Conservation (phyloP, 2,329 filamentous ascomycete genomes). For the Colletotrichum shisoi region DNA sequence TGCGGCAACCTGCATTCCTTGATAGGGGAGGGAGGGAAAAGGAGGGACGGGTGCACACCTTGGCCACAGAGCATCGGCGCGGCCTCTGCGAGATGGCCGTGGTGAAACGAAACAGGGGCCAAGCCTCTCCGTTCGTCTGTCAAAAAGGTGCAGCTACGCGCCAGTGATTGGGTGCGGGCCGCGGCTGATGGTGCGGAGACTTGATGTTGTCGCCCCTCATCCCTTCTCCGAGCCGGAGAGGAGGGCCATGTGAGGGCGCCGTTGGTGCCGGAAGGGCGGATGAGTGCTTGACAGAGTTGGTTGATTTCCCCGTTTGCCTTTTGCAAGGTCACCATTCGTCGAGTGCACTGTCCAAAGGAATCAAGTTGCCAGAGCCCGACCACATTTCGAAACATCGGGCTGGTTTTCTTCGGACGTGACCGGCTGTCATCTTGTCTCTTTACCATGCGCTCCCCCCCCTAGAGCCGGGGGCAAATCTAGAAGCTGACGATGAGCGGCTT, state of each 20-base stretch:
- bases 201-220: neutral
- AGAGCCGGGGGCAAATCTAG: constrained; percentile 23
- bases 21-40: constrained; percentile 4
- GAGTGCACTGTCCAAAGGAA: neutral
- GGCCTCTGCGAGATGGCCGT: constrained; percentile 33
- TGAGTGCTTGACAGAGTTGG: constrained; percentile 12
- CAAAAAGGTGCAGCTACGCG: constrained; percentile 32
- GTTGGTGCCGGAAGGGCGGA: constrained; percentile 30
- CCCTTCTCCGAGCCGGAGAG: too few relatives aligned
- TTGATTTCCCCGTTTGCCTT: constrained; percentile 4
- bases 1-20: neutral
- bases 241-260: constrained; percentile 21
- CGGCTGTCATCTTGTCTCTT: constrained; percentile 28
- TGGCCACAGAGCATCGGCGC: constrained; percentile 32
- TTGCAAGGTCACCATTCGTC: constrained; percentile 2
- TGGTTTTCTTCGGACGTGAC: neutral
- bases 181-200: constrained; percentile 31
- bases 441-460: too few relatives aligned
- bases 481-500: constrained; percentile 18
- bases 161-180: constrained; percentile 33
- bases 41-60: constrained; percentile 6
- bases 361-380: constrained; percentile 14
- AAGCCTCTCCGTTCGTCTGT: constrained; percentile 29
- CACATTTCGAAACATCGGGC: constrained; percentile 16
- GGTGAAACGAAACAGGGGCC: constrained; percentile 40